A percentile compares a stretch with the other conserved stretches of the same genome.
phyloP scores from a whole-genome alignment of 2,329 filamentous ascomycete genomes.

The Polytolypa hystricis region DNA sequence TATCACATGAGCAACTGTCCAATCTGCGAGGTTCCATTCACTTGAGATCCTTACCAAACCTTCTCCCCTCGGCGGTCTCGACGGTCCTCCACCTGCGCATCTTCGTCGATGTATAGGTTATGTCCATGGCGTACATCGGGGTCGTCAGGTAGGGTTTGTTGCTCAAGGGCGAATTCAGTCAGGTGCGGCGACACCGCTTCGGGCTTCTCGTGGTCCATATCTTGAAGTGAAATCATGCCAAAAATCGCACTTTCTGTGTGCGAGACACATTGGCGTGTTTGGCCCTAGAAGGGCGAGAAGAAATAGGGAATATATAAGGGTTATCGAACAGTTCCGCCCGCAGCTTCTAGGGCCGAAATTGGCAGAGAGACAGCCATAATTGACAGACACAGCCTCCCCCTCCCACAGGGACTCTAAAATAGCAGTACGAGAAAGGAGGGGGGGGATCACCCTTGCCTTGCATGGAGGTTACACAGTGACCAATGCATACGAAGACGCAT shows the following conservation, averaged over 20 bases:
- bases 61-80: constrained; percentile 10
- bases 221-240: too few species aligned
- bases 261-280: too few species aligned
- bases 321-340: too few species aligned
- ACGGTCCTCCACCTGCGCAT: constrained; percentile 7
- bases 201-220: constrained; percentile 6
- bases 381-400: too few species aligned
- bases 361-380: too few species aligned
- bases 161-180: constrained; percentile 7
- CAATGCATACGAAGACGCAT: background rate
- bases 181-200: constrained; percentile 5
- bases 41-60: constrained; percentile 12
- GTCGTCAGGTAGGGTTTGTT: constrained; percentile 6
- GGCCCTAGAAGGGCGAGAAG: too few species aligned
- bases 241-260: too few species aligned
- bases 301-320: too few species aligned
- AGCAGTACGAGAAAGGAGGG: too few species aligned
- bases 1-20: background rate
- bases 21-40: background rate
- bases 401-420: too few species aligned
- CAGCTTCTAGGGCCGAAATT: too few species aligned
- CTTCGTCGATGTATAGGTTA: constrained; percentile 11
- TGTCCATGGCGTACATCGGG: constrained; percentile 3
- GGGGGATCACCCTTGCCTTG: too few species aligned
- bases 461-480: constrained; percentile 1